Conservation (phyloP, 2,329 filamentous ascomycete genomes). For the Fusarium albosuccineum region DNA sequence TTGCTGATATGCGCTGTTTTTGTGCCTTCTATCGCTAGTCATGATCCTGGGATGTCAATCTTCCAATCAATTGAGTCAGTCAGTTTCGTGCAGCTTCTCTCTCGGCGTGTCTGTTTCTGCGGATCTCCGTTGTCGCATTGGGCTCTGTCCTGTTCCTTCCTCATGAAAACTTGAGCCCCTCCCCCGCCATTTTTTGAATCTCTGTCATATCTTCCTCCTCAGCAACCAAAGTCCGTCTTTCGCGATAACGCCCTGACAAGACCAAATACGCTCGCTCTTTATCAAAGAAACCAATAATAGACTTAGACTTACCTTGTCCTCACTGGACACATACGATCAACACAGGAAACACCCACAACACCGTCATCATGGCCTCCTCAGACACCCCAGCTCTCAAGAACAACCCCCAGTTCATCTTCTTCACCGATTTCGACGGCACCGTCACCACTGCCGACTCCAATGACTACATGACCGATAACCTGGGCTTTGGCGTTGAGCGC, state of each 20-base stretch:
- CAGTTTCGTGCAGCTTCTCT: conserved; percentile 9
- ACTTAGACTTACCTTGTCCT: background rate
- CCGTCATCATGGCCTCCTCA: conserved; percentile 57
- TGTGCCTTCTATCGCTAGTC: conserved; percentile 28
- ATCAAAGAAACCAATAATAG: background rate
- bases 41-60: conserved; percentile 19
- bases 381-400: conserved; percentile 71
- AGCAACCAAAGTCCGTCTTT: conserved; percentile 21
- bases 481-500: conserved; percentile 82
- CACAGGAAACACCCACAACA: background rate
- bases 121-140: conserved; percentile 25
- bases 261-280: conserved; percentile 4
- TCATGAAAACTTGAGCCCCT: conserved; percentile 45
- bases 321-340: background rate
- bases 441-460: conserved; percentile 81
- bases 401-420: conserved; percentile 94
- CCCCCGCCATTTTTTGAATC: conserved; percentile 42
- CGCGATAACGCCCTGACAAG: conserved; percentile 1
- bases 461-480: conserved; percentile 86
- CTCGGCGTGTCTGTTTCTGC: conserved; percentile 37
- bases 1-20: conserved; percentile 40
- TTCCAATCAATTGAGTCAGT: conserved; percentile 41
- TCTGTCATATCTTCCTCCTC: conserved; percentile 31
- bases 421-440: conserved; percentile 98
- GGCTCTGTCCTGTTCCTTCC: conserved; percentile 9